These are phyloP conservation scores for Punica granatum DNA, from an alignment of 345 rosid genomes.

Conservation along the genomic window DNA sequence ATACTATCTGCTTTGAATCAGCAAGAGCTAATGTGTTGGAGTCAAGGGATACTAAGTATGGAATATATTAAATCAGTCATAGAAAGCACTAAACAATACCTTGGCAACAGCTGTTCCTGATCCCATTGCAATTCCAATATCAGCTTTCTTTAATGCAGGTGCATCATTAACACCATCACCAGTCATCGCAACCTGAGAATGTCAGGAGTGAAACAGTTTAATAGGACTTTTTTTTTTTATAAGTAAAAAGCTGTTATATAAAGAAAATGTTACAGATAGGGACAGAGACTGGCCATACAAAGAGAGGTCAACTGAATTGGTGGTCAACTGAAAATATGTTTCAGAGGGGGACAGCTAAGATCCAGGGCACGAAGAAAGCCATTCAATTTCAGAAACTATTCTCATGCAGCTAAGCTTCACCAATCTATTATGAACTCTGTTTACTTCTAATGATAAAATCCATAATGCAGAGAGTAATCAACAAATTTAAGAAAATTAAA, in stretches of 20 bases:
- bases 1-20: neutral
- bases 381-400: neutral
- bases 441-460: no score
- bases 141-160: slow-evolving; percentile 95
- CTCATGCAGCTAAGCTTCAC: no score
- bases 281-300: neutral
- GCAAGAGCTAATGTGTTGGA: neutral
- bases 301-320: neutral
- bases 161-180: slow-evolving; percentile 99
- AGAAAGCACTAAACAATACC: slow-evolving; percentile 31
- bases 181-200: slow-evolving; percentile 93
- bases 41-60: neutral
- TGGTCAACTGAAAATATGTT: neutral
- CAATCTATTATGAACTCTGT: no score
- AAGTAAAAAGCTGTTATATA: neutral
- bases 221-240: no score
- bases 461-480: no score
- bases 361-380: neutral
- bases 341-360: neutral
- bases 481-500: no score
- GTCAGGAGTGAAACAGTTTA: neutral
- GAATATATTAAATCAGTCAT: neutral
- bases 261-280: neutral
- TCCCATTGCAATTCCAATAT: slow-evolving; percentile 99
- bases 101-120: slow-evolving; percentile 99